Percentiles rank a stretch among this genome's conserved stretches.
Conservation (phyloP, 441 rosid genomes). For the Erodium texanum region DNA sequence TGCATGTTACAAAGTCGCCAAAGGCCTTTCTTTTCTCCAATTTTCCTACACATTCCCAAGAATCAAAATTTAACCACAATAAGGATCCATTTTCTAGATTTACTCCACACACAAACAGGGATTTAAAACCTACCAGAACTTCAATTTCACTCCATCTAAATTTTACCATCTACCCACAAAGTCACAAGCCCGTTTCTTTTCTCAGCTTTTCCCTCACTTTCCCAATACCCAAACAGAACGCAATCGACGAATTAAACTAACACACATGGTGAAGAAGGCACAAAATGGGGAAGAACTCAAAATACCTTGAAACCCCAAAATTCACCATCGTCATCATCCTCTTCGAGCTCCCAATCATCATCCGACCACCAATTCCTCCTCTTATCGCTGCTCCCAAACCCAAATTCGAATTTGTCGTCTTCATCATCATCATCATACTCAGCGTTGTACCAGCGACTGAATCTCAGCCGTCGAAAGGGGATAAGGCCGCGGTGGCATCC, state of each 20-base stretch:
- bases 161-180: not conserved
- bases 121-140: not conserved
- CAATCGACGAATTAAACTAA: too few relatives aligned
- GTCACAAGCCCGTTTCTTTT: not conserved
- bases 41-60: not conserved
- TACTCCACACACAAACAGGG: not conserved
- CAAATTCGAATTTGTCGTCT: conserved; percentile 20
- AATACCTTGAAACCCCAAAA: conserved; percentile 54
- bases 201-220: not conserved
- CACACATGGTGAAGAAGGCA: not conserved
- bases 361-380: conserved; percentile 52
- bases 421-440: conserved; percentile 29
- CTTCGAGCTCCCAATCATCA: conserved; percentile 12
- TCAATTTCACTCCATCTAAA: not conserved
- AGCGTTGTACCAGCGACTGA: conserved; percentile 16
- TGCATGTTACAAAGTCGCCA: not conserved
- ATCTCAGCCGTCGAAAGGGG: conserved; percentile 24
- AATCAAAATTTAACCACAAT: not conserved
- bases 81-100: not conserved
- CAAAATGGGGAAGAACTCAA: not conserved
- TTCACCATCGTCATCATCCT: conserved; percentile 29
- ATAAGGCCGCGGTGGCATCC: conserved; percentile 19
- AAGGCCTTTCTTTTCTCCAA: not conserved
- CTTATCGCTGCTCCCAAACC: conserved; percentile 26
- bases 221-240: not conserved